These are phyloP conservation scores for Tricholoma sp. DNA, from an alignment of 768 basidiomycete species.

Conservation along the genomic window DNA sequence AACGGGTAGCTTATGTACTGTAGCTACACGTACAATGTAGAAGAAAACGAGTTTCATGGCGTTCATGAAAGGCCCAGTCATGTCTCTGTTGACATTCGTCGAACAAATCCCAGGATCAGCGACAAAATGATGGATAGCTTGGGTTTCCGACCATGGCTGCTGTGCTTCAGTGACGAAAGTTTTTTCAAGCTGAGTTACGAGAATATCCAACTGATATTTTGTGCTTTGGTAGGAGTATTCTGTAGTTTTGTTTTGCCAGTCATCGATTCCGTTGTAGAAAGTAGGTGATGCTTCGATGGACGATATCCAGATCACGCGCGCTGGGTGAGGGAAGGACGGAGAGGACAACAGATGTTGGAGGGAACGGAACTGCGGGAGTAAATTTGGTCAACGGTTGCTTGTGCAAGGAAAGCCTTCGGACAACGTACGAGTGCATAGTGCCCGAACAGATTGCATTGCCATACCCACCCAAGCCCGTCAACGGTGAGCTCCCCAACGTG, in stretches of 20 bases:
- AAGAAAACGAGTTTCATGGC: slow-evolving; percentile 49
- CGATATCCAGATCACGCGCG: slow-evolving; percentile 77
- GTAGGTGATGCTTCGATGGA: slow-evolving; percentile 57
- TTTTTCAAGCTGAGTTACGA: slow-evolving; percentile 51
- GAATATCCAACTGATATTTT: slow-evolving; percentile 76
- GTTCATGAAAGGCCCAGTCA: slow-evolving; percentile 42
- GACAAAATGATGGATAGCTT: slow-evolving; percentile 50
- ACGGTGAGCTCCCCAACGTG: slow-evolving; percentile 49
- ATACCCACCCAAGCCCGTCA: slow-evolving; percentile 75
- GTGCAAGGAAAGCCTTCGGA: background rate
- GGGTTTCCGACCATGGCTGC: slow-evolving; percentile 11
- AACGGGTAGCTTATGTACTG: background rate
- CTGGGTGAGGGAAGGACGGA: slow-evolving; percentile 34
- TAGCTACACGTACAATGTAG: slow-evolving; percentile 49
- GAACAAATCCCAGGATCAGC: slow-evolving; percentile 67
- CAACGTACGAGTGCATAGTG: slow-evolving; percentile 70
- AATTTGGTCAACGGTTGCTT: background rate
- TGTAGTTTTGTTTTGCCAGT: slow-evolving; percentile 68
- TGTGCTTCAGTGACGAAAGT: slow-evolving; percentile 23
- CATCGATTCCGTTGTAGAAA: slow-evolving; percentile 48
- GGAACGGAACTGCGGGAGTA: slow-evolving; percentile 49
- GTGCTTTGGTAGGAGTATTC: slow-evolving; percentile 60
- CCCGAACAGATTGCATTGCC: slow-evolving; percentile 83
- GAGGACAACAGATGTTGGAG: slow-evolving; percentile 49
- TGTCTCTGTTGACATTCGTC: slow-evolving; percentile 52